These are phyloP conservation scores for Metschnikowia santaceciliae DNA, from an alignment of 805 yeast genomes.

Conservation along the genomic window DNA sequence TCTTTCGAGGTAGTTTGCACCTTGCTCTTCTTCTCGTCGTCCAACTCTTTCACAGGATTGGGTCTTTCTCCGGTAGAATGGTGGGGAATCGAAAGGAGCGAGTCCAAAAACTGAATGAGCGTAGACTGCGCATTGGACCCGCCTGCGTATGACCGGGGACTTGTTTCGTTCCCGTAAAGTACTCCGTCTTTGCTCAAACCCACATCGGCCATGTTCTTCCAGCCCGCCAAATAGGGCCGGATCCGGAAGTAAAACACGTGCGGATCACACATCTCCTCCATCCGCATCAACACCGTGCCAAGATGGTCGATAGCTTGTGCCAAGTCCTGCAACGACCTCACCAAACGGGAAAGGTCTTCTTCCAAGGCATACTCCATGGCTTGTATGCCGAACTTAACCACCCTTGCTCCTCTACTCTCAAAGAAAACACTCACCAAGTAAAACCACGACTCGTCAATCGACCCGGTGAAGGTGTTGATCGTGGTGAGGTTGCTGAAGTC, in stretches of 20 bases:
- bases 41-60: slow-evolving; percentile 1
- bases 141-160: slow-evolving; percentile 63
- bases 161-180: slow-evolving; percentile 61
- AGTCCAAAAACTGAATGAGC: slow-evolving; percentile 80
- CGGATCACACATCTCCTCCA: slow-evolving; percentile 95
- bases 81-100: slow-evolving; percentile 72
- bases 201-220: slow-evolving; percentile 86
- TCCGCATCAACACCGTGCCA: slow-evolving; percentile 67
- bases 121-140: slow-evolving; percentile 95
- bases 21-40: background rate
- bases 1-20: background rate
- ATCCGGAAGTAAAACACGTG: slow-evolving; percentile 82
- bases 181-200: slow-evolving; percentile 74
- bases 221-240: slow-evolving; percentile 89
- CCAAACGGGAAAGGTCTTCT: slow-evolving; percentile 40
- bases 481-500: slow-evolving; percentile 72
- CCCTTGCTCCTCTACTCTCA: slow-evolving; percentile 75
- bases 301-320: slow-evolving; percentile 74
- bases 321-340: slow-evolving; percentile 50
- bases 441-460: slow-evolving; percentile 91
- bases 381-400: slow-evolving; percentile 62
- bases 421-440: slow-evolving; percentile 83
- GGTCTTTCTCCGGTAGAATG: slow-evolving; percentile 66
- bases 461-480: slow-evolving; percentile 82
- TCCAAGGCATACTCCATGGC: slow-evolving; percentile 57